Percentiles rank a stretch among this genome's conserved stretches.
phyloP scores from a whole-genome alignment of 148 eudicot genomes.

The Chenopodium suecicum region DNA sequence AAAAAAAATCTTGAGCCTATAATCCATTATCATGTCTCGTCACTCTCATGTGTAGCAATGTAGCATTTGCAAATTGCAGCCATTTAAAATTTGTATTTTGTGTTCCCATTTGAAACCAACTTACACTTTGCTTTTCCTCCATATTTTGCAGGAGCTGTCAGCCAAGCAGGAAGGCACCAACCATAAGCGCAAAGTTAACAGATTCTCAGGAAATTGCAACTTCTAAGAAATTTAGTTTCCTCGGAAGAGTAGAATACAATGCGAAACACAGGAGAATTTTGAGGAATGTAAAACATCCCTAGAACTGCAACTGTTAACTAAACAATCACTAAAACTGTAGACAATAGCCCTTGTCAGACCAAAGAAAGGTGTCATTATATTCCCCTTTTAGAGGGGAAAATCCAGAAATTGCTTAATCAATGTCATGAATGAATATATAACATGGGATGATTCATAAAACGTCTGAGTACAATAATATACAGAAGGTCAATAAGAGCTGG shows the following conservation, averaged over 20 bases:
- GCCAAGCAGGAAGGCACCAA: no score
- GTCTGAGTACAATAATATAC: slow-evolving; percentile 25
- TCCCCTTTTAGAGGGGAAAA: neutral
- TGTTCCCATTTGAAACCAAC: no score
- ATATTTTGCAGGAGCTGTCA: no score
- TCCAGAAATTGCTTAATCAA: slow-evolving; percentile 2
- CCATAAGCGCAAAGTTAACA: neutral
- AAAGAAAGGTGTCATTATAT: neutral
- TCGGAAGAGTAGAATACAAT: neutral
- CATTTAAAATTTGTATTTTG: no score
- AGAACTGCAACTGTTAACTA: neutral
- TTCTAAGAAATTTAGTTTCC: neutral
- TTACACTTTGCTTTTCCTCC: no score
- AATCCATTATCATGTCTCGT: no score
- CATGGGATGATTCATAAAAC: slow-evolving; percentile 2
- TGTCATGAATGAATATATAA: slow-evolving; percentile 22
- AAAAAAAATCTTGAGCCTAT: no score
- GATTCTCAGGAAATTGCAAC: neutral
- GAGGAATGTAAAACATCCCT: no score
- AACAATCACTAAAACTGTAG: neutral
- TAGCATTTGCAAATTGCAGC: no score
- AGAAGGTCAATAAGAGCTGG: slow-evolving; percentile 7
- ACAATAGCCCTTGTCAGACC: neutral
- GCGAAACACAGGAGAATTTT: no score
- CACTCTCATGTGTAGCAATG: no score